Evolutionary conservation across 495 filamentous ascomycete species (phyloP).

Genomic region (Penicillium cosmopolitanum): DNA sequence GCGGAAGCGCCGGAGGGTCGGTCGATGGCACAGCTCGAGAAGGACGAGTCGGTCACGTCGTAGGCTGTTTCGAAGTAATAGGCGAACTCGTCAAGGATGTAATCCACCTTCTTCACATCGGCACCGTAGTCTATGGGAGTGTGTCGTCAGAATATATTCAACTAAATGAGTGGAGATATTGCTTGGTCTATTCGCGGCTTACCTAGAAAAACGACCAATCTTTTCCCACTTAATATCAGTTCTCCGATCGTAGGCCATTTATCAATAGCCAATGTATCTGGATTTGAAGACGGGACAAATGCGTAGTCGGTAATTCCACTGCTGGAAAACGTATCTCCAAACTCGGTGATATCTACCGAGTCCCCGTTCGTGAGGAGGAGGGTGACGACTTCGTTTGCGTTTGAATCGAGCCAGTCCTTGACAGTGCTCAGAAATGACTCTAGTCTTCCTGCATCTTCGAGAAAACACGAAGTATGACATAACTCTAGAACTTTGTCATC

Average conservation of each 20-base stretch:
- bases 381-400: constrained; percentile 71
- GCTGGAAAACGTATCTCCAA: constrained; percentile 56
- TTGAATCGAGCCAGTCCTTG: constrained; percentile 64
- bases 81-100: constrained; percentile 70
- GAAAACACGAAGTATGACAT: constrained; percentile 67
- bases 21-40: constrained; percentile 62
- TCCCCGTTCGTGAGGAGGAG: constrained; percentile 72
- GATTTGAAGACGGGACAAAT: constrained; percentile 50
- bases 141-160: neutral
- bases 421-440: constrained; percentile 58
- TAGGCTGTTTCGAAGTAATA: constrained; percentile 75
- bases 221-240: constrained; percentile 61
- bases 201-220: constrained; percentile 67
- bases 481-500: constrained; percentile 54
- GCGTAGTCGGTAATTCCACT: constrained; percentile 62
- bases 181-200: constrained; percentile 13
- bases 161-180: neutral
- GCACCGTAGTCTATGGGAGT: constrained; percentile 50
- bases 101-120: constrained; percentile 51
- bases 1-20: constrained; percentile 55
- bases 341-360: constrained; percentile 47
- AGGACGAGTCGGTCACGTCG: constrained; percentile 55
- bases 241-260: constrained; percentile 67
- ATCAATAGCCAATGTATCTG: constrained; percentile 32
- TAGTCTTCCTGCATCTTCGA: constrained; percentile 68